phyloP scores from a whole-genome alignment of 805 yeast species.

The Zygotorulaspora danielsina region DNA sequence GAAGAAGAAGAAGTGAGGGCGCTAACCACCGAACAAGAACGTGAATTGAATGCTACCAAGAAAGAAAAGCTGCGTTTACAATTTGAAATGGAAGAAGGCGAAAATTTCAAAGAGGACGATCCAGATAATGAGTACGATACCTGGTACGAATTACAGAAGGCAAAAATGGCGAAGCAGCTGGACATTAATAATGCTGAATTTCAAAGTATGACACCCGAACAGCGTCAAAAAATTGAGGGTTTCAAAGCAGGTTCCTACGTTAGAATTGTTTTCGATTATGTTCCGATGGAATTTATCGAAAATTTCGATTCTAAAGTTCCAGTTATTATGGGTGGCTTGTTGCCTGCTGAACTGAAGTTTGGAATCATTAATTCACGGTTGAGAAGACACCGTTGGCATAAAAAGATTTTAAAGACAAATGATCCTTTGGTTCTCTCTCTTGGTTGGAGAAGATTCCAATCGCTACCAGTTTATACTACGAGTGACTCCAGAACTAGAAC shows the following conservation, averaged over 20 bases:
- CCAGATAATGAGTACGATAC: conserved; percentile 86
- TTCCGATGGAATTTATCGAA: conserved; percentile 88
- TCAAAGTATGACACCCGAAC: conserved; percentile 67
- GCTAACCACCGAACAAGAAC: conserved; percentile 63
- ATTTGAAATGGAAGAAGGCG: conserved; percentile 67
- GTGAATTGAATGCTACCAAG: conserved; percentile 79
- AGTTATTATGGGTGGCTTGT: conserved; percentile 81
- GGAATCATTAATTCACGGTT: conserved; percentile 91
- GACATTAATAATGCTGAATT: conserved; percentile 86
- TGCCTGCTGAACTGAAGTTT: conserved; percentile 86
- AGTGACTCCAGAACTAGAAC: conserved; percentile 96
- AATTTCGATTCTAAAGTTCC: conserved; percentile 85
- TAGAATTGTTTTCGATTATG: conserved; percentile 70
- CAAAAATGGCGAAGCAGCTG: conserved; percentile 91
- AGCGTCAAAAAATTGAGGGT: conserved; percentile 83
- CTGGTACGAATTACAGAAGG: conserved; percentile 97
- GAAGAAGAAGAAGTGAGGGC: conserved; percentile 40
- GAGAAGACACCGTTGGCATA: conserved; percentile 99
- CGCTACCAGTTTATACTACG: conserved; percentile 91
- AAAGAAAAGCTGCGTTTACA: conserved; percentile 86
- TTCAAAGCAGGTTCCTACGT: conserved; percentile 91
- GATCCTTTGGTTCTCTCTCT: conserved; percentile 91
- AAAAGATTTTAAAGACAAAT: conserved; percentile 87
- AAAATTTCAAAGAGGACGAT: conserved; percentile 71
- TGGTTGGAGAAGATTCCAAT: conserved; percentile 99